Conservation (phyloP, 2,329 filamentous ascomycete genomes). For the Alternaria triticimaculans region DNA sequence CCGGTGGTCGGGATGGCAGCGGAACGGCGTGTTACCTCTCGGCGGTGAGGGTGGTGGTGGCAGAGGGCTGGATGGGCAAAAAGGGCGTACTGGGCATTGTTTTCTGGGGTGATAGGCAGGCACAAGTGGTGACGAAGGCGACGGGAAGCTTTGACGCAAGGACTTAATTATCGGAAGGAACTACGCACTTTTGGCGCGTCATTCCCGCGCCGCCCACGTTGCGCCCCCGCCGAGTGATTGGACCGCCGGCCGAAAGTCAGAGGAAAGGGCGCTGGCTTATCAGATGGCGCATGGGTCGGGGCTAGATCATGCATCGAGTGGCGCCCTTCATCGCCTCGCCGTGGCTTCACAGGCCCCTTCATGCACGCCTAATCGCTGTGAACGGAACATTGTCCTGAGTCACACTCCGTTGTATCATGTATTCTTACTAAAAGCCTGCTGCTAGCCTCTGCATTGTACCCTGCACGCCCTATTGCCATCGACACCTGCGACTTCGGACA, state of each 20-base stretch:
- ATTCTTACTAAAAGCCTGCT: slow-evolving; percentile 23
- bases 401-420: slow-evolving; percentile 24
- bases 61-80: slow-evolving; percentile 28
- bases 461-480: slow-evolving; percentile 6
- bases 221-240: slow-evolving; percentile 11
- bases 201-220: slow-evolving; percentile 13
- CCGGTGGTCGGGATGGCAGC: slow-evolving; percentile 11
- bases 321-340: slow-evolving; percentile 14
- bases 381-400: slow-evolving; percentile 9
- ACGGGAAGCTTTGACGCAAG: slow-evolving; percentile 24
- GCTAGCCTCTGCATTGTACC: slow-evolving; percentile 13
- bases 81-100: slow-evolving; percentile 40
- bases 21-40: slow-evolving; percentile 38
- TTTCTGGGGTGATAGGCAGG: slow-evolving; percentile 13
- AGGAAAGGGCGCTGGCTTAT: slow-evolving; percentile 25
- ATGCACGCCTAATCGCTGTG: slow-evolving; percentile 9
- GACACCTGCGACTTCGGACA: slow-evolving; percentile 39
- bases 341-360: slow-evolving; percentile 6
- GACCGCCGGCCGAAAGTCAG: neutral
- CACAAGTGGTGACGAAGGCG: slow-evolving; percentile 30
- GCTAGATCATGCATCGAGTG: slow-evolving; percentile 11
- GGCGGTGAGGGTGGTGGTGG: slow-evolving; percentile 31
- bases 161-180: slow-evolving; percentile 11
- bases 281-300: slow-evolving; percentile 22
- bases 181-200: slow-evolving; percentile 22